Evolutionary conservation across 176 grass and related monocot species (phyloP), one percentile per base, ranked within the genome.

Genomic region (Oryza nivara): DNA sequence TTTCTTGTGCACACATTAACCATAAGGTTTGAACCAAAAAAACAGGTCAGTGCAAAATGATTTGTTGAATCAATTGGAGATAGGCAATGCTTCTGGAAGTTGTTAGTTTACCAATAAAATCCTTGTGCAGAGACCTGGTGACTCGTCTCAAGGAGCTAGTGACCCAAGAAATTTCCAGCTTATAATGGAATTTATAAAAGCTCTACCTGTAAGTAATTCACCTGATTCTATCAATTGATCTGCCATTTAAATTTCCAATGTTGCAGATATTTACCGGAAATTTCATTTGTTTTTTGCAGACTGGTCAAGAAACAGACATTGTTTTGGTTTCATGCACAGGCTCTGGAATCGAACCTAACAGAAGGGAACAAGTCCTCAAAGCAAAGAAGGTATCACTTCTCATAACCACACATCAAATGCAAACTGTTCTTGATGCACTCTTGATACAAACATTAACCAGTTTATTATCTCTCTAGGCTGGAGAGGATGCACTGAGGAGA

Each of bases 1-100:
- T 99, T 99, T 95, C 96, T 99, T 88, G 96, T 96, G 72, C 96
- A 99, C 87, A 99, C 96, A 81, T 76, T 99, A 85, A 96, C 96
- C 63, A 96, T 99, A 70, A 90, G 96, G 47, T 99, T 99, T 70
- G 96, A 99, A 92, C 93, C 93, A 45, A 95, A 92, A 93, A 90
- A 84, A 76, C 96, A 94, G 96, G 96, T 99, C 76, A 44, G 79
- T 76, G 80, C 9, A 74, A 72, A 61, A 43, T 85, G 51, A 12
- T 77, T 48, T 38, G 48, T 69, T 74, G 16, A 22, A 28, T 30
- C 5, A 46, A 9, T 60, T 32, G 46, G 32, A 11, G 23, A 5
- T 65, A 17, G 5, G 40, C 40, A 65, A 49, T 41, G 16, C 12
- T 80, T 52, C 58, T 23, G 7, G 7, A 86, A 78, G 83, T 65